Percentiles rank a stretch among this genome's conserved stretches.
phyloP scores from a whole-genome alignment of 2,329 filamentous ascomycete species.

The Diaporthe capsici region DNA sequence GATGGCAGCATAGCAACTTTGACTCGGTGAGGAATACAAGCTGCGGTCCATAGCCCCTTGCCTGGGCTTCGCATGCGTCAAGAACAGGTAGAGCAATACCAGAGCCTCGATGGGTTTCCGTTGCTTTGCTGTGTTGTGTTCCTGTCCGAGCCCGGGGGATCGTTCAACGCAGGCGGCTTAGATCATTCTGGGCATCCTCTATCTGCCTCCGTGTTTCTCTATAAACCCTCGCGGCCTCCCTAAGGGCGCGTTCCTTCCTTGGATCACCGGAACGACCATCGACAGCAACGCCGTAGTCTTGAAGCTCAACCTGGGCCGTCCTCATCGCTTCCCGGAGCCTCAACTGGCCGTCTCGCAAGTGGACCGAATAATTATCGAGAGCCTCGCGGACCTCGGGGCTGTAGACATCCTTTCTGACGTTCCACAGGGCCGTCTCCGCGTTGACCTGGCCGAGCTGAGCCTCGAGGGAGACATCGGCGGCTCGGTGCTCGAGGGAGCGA shows the following conservation, averaged over 20 bases:
- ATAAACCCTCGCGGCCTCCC: constrained; percentile 67
- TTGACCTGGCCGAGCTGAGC: constrained; percentile 60
- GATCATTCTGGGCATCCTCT: constrained; percentile 63
- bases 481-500: constrained; percentile 65
- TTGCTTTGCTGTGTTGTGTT: neutral
- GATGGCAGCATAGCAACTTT: neutral
- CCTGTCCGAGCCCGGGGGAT: neutral
- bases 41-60: neutral
- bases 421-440: constrained; percentile 52
- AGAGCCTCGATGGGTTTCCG: neutral
- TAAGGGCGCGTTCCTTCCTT: constrained; percentile 64
- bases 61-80: neutral
- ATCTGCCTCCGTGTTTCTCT: constrained; percentile 65
- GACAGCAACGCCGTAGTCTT: constrained; percentile 63
- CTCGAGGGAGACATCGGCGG: constrained; percentile 58
- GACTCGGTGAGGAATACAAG: neutral
- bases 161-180: constrained; percentile 48
- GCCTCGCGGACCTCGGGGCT: constrained; percentile 58
- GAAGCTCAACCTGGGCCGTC: constrained; percentile 59
- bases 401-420: constrained; percentile 59
- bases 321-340: constrained; percentile 61
- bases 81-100: neutral
- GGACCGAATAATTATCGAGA: constrained; percentile 62
- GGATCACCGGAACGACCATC: constrained; percentile 41
- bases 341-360: constrained; percentile 63